Evolutionary conservation across 1,139 yeast genomes (phyloP).

Genomic region (Taiozyma onychis): DNA sequence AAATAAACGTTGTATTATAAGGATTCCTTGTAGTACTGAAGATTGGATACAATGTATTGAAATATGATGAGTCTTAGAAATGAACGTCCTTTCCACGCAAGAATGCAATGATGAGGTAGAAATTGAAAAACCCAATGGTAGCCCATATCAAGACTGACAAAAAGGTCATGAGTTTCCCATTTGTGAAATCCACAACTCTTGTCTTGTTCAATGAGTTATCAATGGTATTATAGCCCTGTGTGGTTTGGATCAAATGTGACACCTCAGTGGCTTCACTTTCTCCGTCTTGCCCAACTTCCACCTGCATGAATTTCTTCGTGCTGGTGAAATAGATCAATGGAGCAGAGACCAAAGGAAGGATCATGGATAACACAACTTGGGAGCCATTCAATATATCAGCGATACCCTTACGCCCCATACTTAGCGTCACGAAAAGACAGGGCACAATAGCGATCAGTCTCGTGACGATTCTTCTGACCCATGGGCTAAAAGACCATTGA

Average conservation of each 20-base stretch:
- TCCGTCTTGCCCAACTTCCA: slow-evolving; percentile 30
- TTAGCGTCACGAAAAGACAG: slow-evolving; percentile 70
- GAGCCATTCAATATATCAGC: slow-evolving; percentile 75
- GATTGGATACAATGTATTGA: too few species aligned
- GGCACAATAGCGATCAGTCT: slow-evolving; percentile 85
- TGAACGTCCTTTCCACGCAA: slow-evolving; percentile 66
- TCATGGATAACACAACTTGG: slow-evolving; percentile 80
- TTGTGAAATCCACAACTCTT: slow-evolving; percentile 52
- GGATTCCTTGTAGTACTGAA: not conserved
- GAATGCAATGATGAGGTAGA: slow-evolving; percentile 65
- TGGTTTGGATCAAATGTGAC: not conserved
- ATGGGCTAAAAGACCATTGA: slow-evolving; percentile 81
- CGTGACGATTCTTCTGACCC: slow-evolving; percentile 77
- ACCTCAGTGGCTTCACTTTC: slow-evolving; percentile 1
- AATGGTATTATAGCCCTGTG: slow-evolving; percentile 3
- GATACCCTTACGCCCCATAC: slow-evolving; percentile 82
- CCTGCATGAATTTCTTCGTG: slow-evolving; percentile 71
- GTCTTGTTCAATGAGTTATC: not conserved
- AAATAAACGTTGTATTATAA: not conserved
- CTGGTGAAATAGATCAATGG: slow-evolving; percentile 85
- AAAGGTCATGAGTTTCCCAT: slow-evolving; percentile 49
- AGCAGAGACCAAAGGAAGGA: slow-evolving; percentile 86
- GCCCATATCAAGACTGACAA: slow-evolving; percentile 64
- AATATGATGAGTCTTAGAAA: slow-evolving; percentile 25
- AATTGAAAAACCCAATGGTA: slow-evolving; percentile 64